Conservation (phyloP, 148 eudicot species). For the Chenopodium quinoa region DNA sequence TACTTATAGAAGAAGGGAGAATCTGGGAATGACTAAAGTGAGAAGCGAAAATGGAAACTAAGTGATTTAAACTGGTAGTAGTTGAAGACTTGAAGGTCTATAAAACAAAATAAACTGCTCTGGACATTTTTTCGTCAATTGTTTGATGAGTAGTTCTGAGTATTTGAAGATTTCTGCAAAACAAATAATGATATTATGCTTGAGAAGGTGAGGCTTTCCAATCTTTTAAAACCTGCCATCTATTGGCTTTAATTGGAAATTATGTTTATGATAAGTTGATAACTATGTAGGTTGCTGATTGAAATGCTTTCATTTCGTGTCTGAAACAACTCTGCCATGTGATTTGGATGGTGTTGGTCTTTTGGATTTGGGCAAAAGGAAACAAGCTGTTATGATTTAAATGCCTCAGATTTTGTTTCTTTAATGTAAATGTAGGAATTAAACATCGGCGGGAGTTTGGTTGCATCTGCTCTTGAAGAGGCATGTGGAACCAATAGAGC, state of each 20-base stretch:
- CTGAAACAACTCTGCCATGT: background rate
- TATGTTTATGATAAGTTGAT: slow-evolving; percentile 1
- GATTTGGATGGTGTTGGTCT: background rate
- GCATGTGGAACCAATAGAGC: slow-evolving; percentile 83
- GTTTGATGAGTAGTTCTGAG: background rate
- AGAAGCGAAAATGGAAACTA: background rate
- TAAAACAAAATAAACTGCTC: background rate
- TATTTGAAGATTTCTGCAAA: background rate
- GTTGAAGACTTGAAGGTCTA: background rate
- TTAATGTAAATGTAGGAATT: slow-evolving; percentile 57
- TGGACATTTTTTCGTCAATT: too few relatives aligned
- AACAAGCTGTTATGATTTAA: background rate
- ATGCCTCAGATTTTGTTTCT: slow-evolving; percentile 1
- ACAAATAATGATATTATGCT: background rate
- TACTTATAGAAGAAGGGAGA: background rate
- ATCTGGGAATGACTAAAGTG: background rate
- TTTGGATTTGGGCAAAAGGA: background rate
- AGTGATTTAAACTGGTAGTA: background rate
- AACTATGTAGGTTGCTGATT: background rate
- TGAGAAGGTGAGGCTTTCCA: background rate
- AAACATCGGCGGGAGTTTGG: slow-evolving; percentile 86
- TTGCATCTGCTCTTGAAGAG: slow-evolving; percentile 80
- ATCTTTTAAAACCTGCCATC: background rate
- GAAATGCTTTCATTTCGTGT: background rate
- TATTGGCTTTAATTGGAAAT: background rate